Conservation (phyloP, 1,284 basidiomycete species). For the Tausonia pullulans region DNA sequence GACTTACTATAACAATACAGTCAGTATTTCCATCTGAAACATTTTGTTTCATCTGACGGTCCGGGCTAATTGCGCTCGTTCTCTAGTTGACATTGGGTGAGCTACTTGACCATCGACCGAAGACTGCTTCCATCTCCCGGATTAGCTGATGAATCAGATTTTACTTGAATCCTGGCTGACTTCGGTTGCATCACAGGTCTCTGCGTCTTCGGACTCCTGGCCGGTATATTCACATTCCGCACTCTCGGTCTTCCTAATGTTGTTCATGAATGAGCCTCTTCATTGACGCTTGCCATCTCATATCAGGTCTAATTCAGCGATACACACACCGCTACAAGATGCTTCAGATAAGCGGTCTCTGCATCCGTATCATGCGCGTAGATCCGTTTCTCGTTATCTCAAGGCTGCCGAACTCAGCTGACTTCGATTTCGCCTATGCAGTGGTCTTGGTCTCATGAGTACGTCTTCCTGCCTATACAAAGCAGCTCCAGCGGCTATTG, state of each 20-base stretch:
- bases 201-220: conserved; percentile 28
- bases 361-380: conserved; percentile 21
- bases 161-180: too few species aligned
- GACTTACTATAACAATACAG: conserved; percentile 23
- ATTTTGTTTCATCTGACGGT: too few species aligned
- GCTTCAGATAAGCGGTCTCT: conserved; percentile 26
- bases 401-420: neutral
- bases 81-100: too few species aligned
- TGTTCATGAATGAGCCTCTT: neutral
- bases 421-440: neutral
- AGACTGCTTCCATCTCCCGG: too few species aligned
- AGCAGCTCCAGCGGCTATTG: neutral
- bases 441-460: conserved; percentile 19
- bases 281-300: conserved; percentile 18
- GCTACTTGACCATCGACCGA: too few species aligned
- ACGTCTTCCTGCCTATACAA: conserved; percentile 10
- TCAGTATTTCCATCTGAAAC: conserved; percentile 1
- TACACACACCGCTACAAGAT: conserved; percentile 38
- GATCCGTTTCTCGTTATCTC: conserved; percentile 12
- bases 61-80: too few species aligned
- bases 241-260: neutral
- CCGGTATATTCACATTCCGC: neutral
- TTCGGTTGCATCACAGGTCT: conserved; percentile 20
- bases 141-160: too few species aligned
- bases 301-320: conserved; percentile 28